These are phyloP conservation scores for Fagus crenata DNA, from an alignment of 306 rosid species.

Conservation along the genomic window DNA sequence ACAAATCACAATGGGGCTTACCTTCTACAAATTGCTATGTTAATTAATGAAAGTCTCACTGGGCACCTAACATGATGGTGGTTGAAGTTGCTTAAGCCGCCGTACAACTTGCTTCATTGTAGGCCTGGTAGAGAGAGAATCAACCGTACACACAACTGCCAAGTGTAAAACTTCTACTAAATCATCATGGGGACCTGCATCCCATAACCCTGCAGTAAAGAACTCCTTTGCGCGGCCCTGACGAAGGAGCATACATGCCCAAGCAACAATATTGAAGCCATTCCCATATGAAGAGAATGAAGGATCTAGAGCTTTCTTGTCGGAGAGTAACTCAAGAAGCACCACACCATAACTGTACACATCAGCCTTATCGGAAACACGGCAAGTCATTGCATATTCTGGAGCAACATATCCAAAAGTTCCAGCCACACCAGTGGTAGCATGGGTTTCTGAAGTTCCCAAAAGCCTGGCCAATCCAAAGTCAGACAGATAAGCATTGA, in stretches of 20 bases:
- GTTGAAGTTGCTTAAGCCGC: constrained; percentile 90
- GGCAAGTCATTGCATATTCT: constrained; percentile 95
- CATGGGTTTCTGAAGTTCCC: constrained; percentile 96
- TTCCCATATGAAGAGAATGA: constrained; percentile 83
- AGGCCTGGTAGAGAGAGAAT: constrained; percentile 85
- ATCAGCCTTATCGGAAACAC: constrained; percentile 93
- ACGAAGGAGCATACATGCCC: constrained; percentile 82
- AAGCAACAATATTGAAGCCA: constrained; percentile 91
- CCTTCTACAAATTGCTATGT: constrained; percentile 51
- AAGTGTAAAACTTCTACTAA: constrained; percentile 82
- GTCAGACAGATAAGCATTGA: constrained; percentile 84
- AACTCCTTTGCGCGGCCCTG: constrained; percentile 89
- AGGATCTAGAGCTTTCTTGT: constrained; percentile 91
- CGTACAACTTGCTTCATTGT: constrained; percentile 88
- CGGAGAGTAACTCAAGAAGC: constrained; percentile 86
- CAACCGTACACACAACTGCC: constrained; percentile 88
- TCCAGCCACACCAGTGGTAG: constrained; percentile 97
- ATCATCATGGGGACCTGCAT: constrained; percentile 76
- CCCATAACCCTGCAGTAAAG: constrained; percentile 85
- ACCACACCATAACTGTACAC: constrained; percentile 98
- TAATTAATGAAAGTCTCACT: constrained; percentile 36
- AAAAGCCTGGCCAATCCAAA: constrained; percentile 92
- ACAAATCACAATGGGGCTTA: constrained; percentile 47
- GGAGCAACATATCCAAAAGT: constrained; percentile 97
- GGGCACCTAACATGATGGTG: constrained; percentile 68